Percentiles rank a stretch among this genome's conserved stretches.
These are phyloP conservation scores for Coemansia sp. DNA, from an alignment of 192 early-diverging fungal species.

Conservation along the genomic window DNA sequence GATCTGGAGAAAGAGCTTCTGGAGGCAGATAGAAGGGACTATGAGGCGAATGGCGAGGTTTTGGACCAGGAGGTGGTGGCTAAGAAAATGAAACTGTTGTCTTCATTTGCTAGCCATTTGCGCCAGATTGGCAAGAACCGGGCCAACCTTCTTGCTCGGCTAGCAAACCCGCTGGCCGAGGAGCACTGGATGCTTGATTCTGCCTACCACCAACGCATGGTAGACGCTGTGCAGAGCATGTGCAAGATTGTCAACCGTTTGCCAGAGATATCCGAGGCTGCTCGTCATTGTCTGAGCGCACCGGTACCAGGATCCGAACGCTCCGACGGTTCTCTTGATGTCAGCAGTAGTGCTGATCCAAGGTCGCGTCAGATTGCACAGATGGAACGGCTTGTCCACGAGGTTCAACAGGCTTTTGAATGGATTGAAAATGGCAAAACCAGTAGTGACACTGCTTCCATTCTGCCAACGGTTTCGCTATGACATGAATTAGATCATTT, in stretches of 20 bases:
- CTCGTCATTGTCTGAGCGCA: constrained; percentile 21
- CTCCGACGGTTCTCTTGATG: neutral
- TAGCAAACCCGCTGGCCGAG: constrained; percentile 40
- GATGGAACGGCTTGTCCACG: constrained; percentile 41
- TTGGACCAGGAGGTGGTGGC: constrained; percentile 31
- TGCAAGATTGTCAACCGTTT: constrained; percentile 27
- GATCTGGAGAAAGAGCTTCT: constrained; percentile 6
- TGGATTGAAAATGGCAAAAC: constrained; percentile 11
- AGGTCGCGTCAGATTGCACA: constrained; percentile 30
- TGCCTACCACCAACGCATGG: constrained; percentile 36
- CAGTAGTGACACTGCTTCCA: neutral
- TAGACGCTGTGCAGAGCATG: constrained; percentile 35
- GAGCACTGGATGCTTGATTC: constrained; percentile 50
- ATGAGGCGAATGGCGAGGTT: constrained; percentile 23
- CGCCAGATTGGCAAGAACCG: constrained; percentile 26
- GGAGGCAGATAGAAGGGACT: constrained; percentile 32
- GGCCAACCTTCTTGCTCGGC: constrained; percentile 25
- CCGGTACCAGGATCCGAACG: neutral
- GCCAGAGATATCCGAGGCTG: constrained; percentile 29
- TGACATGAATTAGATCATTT: neutral
- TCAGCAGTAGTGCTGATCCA: neutral
- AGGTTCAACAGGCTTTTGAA: constrained; percentile 31
- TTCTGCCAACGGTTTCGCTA: neutral
- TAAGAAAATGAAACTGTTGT: constrained; percentile 17
- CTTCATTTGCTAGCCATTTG: constrained; percentile 31